These are phyloP conservation scores for Sporisorium graminicola DNA, from an alignment of 1,284 basidiomycete species.

Conservation along the genomic window DNA sequence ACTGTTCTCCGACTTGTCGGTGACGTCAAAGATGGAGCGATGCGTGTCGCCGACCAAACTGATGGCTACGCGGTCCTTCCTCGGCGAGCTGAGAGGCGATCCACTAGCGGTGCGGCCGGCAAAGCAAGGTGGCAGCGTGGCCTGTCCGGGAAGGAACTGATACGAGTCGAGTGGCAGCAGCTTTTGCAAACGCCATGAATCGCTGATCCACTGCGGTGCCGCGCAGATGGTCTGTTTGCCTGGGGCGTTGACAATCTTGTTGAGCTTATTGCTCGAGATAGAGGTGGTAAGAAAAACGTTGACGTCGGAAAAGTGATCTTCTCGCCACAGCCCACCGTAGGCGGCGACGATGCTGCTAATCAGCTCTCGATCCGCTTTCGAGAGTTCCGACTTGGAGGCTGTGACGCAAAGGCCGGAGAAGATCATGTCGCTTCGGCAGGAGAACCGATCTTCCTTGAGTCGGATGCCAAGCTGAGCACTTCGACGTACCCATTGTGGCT, in stretches of 20 bases:
- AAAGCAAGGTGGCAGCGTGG: constrained; percentile 50
- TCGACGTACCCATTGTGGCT: constrained; percentile 59
- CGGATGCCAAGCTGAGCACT: constrained; percentile 40
- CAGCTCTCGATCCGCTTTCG: constrained; percentile 78
- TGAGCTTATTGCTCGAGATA: constrained; percentile 36
- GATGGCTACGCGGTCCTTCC: constrained; percentile 30
- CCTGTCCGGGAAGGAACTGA: constrained; percentile 76
- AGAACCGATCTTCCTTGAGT: constrained; percentile 75
- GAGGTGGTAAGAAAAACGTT: constrained; percentile 81
- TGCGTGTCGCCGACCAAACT: constrained; percentile 17
- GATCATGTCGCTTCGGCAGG: constrained; percentile 79
- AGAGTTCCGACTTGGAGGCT: constrained; percentile 72
- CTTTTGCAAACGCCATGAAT: constrained; percentile 77
- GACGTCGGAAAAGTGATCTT: constrained; percentile 81
- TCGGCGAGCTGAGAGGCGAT: constrained; percentile 41
- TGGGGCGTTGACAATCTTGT: constrained; percentile 73
- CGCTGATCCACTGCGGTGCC: constrained; percentile 86
- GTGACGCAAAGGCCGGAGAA: constrained; percentile 83
- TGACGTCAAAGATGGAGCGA: not conserved
- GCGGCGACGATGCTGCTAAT: constrained; percentile 79
- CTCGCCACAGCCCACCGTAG: constrained; percentile 85
- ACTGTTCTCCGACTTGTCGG: constrained; percentile 3
- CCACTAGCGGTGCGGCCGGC: constrained; percentile 31
- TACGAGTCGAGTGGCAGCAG: constrained; percentile 76
- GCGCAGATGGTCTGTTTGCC: constrained; percentile 76